Base-by-base conservation (phyloP, 2,329 filamentous ascomycete species). In the Cercospora berteroae region DNA sequence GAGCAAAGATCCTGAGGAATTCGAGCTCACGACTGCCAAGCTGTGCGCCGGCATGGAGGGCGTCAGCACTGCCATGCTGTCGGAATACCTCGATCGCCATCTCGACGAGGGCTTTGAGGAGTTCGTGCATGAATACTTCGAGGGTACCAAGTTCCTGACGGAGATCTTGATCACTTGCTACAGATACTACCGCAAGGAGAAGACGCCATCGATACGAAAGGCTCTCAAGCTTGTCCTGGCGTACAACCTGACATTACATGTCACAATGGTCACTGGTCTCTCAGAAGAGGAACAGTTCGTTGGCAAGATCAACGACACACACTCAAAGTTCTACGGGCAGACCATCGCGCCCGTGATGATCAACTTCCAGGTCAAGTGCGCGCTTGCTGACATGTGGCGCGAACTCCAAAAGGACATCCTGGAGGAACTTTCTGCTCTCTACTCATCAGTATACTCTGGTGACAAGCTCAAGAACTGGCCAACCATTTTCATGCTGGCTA, bases 401-500 rank as follows among this genome's bases (percentile, higher is more conserved):
- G 94, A 97, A 80, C 85, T 98, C 66, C 94, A 97, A 80, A 96
- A 96, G 83, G 94, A 97, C 74, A 93, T 97, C 42, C 86, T 98
- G 2, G 94, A 96, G 82, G 94, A 98, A 83, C 87, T 98, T 1
- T 97, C 94, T 1, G 83, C 88, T 6, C 86, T 98, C 13, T 98
- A 97, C 86, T 96, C 93, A n/a, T 96, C 93, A 71, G 94, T 98
- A 55, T 98, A 98, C 86, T 96, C 91, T 75, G 94, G 94, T 67
- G 94, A 97, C 80, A 94, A 96, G 81, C 88, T 97, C 74, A 97
- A 97, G 88, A 96, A 97, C 83, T 98, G 94, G 94, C 94, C 94
- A 1, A 97, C 94, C 59, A 98, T 98, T 79, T 98, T 97, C 86
- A 96, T 98, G 87, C 86, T 97, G 65, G 94, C 94, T 9, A 94